Percentiles rank a stretch among this genome's conserved stretches.
Evolutionary conservation across 129 eudicot species (phyloP).

Genomic region (Pseudognaphalium luteoalbum): DNA sequence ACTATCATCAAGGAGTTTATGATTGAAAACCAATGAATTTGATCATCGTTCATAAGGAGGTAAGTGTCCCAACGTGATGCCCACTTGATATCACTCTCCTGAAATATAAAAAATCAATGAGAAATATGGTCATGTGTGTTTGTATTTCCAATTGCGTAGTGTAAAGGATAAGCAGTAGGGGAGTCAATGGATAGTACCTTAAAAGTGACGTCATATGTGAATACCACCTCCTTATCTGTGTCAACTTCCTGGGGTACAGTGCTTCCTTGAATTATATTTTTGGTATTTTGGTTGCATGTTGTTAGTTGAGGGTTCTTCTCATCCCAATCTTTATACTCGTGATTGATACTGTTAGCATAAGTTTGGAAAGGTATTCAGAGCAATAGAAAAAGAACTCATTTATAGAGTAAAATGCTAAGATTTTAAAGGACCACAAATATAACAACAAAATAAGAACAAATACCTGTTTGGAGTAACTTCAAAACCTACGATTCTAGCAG

Average conservation of each 20-base stretch:
- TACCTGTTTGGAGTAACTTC: slow-evolving; percentile 98
- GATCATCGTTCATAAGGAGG: slow-evolving; percentile 96
- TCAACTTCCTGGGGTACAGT: slow-evolving; percentile 96
- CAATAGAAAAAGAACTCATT: not conserved
- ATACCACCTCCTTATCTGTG: slow-evolving; percentile 69
- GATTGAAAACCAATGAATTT: slow-evolving; percentile 93
- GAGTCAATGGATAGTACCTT: slow-evolving; percentile 50
- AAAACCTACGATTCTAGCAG: slow-evolving; percentile 93
- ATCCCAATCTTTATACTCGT: slow-evolving; percentile 94
- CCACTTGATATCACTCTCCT: slow-evolving; percentile 96
- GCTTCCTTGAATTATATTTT: slow-evolving; percentile 73
- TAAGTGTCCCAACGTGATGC: slow-evolving; percentile 98
- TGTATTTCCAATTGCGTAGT: not conserved
- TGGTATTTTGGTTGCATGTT: slow-evolving; percentile 87
- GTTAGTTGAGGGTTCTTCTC: slow-evolving; percentile 84
- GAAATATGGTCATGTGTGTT: not conserved
- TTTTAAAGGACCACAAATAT: not conserved
- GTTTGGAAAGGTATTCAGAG: not conserved
- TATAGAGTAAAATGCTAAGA: not conserved
- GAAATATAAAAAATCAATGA: slow-evolving; percentile 5
- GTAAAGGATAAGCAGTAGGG: slow-evolving; percentile 12
- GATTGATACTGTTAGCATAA: slow-evolving; percentile 59
- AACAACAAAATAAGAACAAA: not conserved
- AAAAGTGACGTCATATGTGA: slow-evolving; percentile 90
- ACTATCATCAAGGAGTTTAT: slow-evolving; percentile 92